Conservation (phyloP, 1,139 yeast genomes). For the Suhomyces kunorum region DNA sequence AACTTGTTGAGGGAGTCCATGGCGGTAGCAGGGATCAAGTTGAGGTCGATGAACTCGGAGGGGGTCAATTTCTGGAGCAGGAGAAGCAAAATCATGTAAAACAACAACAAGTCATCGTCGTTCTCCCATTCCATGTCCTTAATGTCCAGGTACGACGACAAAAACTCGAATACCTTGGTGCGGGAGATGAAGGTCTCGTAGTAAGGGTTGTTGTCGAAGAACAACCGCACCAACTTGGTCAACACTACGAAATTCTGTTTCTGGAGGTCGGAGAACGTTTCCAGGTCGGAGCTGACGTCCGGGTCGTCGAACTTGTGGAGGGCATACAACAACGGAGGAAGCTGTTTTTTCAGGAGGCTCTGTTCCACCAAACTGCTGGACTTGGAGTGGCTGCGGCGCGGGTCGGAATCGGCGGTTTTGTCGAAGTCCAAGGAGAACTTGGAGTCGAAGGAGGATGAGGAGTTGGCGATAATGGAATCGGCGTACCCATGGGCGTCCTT, state of each 20-base stretch:
- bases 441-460: slow-evolving; percentile 17
- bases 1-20: slow-evolving; percentile 28
- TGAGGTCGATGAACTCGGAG: slow-evolving; percentile 32
- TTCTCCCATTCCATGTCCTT: slow-evolving; percentile 48
- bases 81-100: slow-evolving; percentile 46
- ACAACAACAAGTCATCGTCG: slow-evolving; percentile 50
- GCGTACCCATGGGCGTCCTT: slow-evolving; percentile 3
- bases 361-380: slow-evolving; percentile 24
- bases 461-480: slow-evolving; percentile 12
- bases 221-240: slow-evolving; percentile 31
- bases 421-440: slow-evolving; percentile 15
- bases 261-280: slow-evolving; percentile 22
- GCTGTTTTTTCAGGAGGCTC: slow-evolving; percentile 32
- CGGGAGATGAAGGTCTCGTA: slow-evolving; percentile 37
- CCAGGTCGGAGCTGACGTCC: slow-evolving; percentile 26
- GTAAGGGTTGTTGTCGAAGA: slow-evolving; percentile 34
- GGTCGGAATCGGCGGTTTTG: slow-evolving; percentile 10
- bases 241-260: slow-evolving; percentile 28
- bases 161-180: slow-evolving; percentile 29
- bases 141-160: slow-evolving; percentile 30
- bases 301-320: slow-evolving; percentile 28
- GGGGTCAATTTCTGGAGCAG: slow-evolving; percentile 44
- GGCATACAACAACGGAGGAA: slow-evolving; percentile 24
- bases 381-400: slow-evolving; percentile 1
- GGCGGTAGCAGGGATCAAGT: slow-evolving; percentile 22